phyloP scores from a whole-genome alignment of 2,329 filamentous ascomycete genomes.

The Colletotrichum costaricense region DNA sequence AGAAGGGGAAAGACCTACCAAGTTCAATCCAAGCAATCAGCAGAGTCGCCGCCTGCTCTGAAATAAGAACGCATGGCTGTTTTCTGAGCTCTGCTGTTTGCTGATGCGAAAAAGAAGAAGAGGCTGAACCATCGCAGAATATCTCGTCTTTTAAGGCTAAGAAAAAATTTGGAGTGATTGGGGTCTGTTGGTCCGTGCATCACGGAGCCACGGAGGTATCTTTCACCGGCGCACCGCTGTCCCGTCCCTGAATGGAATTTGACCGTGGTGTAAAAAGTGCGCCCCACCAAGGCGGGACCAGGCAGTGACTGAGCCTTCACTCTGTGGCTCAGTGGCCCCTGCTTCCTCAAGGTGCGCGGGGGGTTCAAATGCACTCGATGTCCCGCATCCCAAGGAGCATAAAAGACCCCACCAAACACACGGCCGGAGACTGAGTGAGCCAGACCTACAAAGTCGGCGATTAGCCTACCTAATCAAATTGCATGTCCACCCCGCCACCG shows the following conservation, averaged over 20 bases:
- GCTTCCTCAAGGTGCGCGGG: not conserved
- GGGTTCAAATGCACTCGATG: conserved; percentile 32
- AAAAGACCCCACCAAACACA: conserved; percentile 31
- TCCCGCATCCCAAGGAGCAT: conserved; percentile 29
- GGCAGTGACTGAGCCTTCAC: not conserved
- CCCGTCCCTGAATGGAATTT: not conserved
- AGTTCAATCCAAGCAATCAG: not conserved
- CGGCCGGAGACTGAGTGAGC: conserved; percentile 5
- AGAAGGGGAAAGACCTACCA: conserved; percentile 33
- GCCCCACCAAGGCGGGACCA: not conserved
- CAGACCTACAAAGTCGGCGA: conserved; percentile 14
- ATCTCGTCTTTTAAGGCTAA: conserved; percentile 21
- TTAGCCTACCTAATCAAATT: conserved; percentile 2
- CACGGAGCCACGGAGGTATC: conserved; percentile 21
- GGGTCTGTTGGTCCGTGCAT: conserved; percentile 24
- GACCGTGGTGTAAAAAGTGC: not conserved
- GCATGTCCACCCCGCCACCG: conserved; percentile 17
- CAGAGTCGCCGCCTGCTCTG: conserved; percentile 21
- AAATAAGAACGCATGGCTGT: conserved; percentile 13
- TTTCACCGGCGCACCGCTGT: conserved; percentile 21
- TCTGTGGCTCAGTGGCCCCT: conserved; percentile 12
- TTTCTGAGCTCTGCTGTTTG: conserved; percentile 25
- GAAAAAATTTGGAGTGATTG: conserved; percentile 35
- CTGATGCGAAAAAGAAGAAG: conserved; percentile 10
- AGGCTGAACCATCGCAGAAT: not conserved